These are phyloP conservation scores for Alternaria brassicae DNA, from an alignment of 2,329 filamentous ascomycete genomes.

Conservation along the genomic window DNA sequence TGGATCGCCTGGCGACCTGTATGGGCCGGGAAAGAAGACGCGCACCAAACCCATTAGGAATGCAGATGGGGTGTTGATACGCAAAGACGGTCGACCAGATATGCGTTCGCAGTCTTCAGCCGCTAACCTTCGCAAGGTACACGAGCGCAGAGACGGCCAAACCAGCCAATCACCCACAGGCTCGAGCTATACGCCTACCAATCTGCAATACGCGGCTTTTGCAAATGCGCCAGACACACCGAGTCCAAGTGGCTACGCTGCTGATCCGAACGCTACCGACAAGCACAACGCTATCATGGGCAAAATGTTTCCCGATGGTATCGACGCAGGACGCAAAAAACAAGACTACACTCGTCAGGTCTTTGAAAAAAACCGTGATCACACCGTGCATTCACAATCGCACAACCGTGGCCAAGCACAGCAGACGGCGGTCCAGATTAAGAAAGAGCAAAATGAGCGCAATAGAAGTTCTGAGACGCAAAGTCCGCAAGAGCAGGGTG, in stretches of 20 bases:
- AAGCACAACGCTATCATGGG: conserved; percentile 47
- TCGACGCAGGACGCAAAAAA: conserved; percentile 42
- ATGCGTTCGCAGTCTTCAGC: conserved; percentile 61
- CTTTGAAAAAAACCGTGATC: conserved; percentile 39
- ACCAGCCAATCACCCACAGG: conserved; percentile 30
- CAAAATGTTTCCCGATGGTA: conserved; percentile 48
- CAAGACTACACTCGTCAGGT: conserved; percentile 44
- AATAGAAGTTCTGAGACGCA: conserved; percentile 21
- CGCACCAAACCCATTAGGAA: conserved; percentile 60
- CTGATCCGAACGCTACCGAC: conserved; percentile 21
- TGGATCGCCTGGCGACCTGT: conserved; percentile 41
- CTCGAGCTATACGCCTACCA: conserved; percentile 32
- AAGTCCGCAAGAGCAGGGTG: conserved; percentile 20
- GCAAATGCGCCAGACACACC: conserved; percentile 32
- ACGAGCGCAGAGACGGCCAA: conserved; percentile 56
- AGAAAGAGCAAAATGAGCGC: conserved; percentile 32
- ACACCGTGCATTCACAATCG: conserved; percentile 33
- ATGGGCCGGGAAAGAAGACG: conserved; percentile 56
- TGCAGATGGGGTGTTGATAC: conserved; percentile 58
- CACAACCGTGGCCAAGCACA: conserved; percentile 19
- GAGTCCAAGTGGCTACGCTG: conserved; percentile 31
- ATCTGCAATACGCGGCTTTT: conserved; percentile 21
- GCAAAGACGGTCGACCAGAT: conserved; percentile 60
- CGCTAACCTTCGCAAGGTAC: conserved; percentile 60
- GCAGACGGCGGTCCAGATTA: conserved; percentile 24